A percentile compares a stretch with the other conserved stretches of the same genome.
Conservation (phyloP, 345 rosid genomes). For the Acer campestre region DNA sequence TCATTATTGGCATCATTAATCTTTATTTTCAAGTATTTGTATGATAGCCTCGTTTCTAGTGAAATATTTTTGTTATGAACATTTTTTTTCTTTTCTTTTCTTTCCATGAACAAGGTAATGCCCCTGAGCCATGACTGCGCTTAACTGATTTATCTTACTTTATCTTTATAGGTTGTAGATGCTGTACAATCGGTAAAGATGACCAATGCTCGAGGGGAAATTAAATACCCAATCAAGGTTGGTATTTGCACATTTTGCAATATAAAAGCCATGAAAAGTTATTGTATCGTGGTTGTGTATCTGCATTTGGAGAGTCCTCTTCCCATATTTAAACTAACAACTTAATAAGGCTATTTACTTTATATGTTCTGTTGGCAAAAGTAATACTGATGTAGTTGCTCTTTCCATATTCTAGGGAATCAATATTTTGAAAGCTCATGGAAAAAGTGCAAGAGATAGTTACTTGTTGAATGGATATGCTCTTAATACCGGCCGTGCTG, state of each 20-base stretch:
- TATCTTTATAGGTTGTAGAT: slow-evolving; percentile 66
- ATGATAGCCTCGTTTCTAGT: too few relatives aligned
- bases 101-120: too few relatives aligned
- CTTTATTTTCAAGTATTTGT: too few relatives aligned
- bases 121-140: too few relatives aligned
- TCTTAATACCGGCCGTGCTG: slow-evolving; percentile 90
- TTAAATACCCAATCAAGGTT: slow-evolving; percentile 95
- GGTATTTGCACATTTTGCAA: slow-evolving; percentile 7
- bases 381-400: not conserved
- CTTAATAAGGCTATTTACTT: not conserved
- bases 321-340: not conserved
- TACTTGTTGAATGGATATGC: slow-evolving; percentile 92
- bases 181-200: slow-evolving; percentile 86
- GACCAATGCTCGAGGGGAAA: slow-evolving; percentile 88
- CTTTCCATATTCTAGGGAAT: slow-evolving; percentile 55
- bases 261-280: not conserved
- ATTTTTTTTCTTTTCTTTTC: too few relatives aligned
- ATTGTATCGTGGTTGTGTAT: not conserved
- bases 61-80: too few relatives aligned
- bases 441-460: slow-evolving; percentile 91
- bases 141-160: slow-evolving; percentile 11
- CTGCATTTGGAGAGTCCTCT: not conserved
- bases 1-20: too few relatives aligned
- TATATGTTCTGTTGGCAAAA: not conserved
- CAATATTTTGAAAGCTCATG: slow-evolving; percentile 94